Conservation (phyloP, 2,329 filamentous ascomycete species). For the Fusarium pseudoanthophilum region DNA sequence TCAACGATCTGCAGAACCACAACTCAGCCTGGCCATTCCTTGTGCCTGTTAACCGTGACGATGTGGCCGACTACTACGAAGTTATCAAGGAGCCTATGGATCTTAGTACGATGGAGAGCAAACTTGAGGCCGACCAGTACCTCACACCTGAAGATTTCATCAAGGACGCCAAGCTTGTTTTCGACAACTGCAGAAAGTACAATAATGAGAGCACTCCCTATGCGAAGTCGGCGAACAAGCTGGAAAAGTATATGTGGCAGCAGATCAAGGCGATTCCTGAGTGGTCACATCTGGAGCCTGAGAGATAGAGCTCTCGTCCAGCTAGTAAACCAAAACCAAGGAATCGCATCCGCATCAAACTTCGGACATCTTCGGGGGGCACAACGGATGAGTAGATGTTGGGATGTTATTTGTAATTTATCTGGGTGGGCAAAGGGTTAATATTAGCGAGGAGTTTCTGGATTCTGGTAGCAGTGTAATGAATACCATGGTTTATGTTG, state of each 20-base stretch:
- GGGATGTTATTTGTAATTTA: neutral
- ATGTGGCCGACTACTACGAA: slow-evolving; percentile 98
- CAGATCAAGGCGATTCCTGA: slow-evolving; percentile 92
- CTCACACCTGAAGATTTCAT: slow-evolving; percentile 92
- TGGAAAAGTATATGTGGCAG: slow-evolving; percentile 95
- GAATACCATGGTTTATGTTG: neutral
- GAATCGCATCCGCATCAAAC: slow-evolving; percentile 19
- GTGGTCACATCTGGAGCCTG: slow-evolving; percentile 77
- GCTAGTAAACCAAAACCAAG: slow-evolving; percentile 9
- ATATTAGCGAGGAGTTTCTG: slow-evolving; percentile 39
- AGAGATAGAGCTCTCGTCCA: slow-evolving; percentile 49
- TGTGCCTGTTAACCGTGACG: slow-evolving; percentile 91
- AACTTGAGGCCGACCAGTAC: slow-evolving; percentile 94
- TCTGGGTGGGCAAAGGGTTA: neutral
- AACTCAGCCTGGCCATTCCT: slow-evolving; percentile 94
- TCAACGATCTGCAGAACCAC: slow-evolving; percentile 96
- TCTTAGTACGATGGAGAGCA: slow-evolving; percentile 92
- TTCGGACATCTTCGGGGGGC: neutral
- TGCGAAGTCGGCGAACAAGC: slow-evolving; percentile 91
- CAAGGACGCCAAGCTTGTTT: slow-evolving; percentile 87
- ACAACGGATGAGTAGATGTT: neutral
- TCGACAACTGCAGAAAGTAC: slow-evolving; percentile 94
- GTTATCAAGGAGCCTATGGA: slow-evolving; percentile 99
- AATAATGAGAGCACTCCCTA: slow-evolving; percentile 97
- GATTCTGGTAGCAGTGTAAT: slow-evolving; percentile 3